Percentiles rank a stretch among this genome's conserved stretches.
Evolutionary conservation across 2,329 filamentous ascomycete species (phyloP).

Genomic region (Phialophora tarda): DNA sequence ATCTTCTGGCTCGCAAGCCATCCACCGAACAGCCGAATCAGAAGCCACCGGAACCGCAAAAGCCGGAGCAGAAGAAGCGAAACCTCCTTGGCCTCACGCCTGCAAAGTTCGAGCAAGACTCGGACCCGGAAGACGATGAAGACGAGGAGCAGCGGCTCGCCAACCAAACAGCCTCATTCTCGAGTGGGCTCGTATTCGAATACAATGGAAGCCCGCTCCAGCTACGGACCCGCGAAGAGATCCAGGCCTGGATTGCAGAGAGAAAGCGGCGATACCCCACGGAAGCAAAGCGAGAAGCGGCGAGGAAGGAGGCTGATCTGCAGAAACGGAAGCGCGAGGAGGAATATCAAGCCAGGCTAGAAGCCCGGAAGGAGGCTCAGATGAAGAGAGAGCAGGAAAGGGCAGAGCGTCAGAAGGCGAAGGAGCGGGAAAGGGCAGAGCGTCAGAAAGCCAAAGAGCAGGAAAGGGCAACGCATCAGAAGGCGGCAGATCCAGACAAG

Average conservation of each 20-base stretch:
- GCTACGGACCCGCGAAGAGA: constrained; percentile 66
- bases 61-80: constrained; percentile 44
- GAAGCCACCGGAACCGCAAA: constrained; percentile 41
- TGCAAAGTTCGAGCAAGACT: constrained; percentile 52
- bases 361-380: constrained; percentile 47
- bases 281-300: constrained; percentile 64
- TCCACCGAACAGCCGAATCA: constrained; percentile 35
- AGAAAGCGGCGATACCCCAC: constrained; percentile 82
- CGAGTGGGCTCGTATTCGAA: constrained; percentile 55
- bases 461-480: constrained; percentile 5
- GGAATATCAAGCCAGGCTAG: constrained; percentile 56
- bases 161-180: constrained; percentile 41
- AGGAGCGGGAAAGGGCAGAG: constrained; percentile 11
- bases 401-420: constrained; percentile 29
- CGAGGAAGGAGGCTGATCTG: constrained; percentile 53
- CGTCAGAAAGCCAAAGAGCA: constrained; percentile 5
- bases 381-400: constrained; percentile 41
- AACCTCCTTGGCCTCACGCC: constrained; percentile 57
- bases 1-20: constrained; percentile 34
- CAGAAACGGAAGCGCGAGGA: constrained; percentile 70
- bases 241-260: constrained; percentile 80
- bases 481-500: background rate
- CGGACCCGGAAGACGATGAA: constrained; percentile 52
- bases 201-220: constrained; percentile 62
- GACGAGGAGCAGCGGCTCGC: constrained; percentile 47